Conservation (phyloP, 306 rosid genomes). For the Sicyos baderoa region DNA sequence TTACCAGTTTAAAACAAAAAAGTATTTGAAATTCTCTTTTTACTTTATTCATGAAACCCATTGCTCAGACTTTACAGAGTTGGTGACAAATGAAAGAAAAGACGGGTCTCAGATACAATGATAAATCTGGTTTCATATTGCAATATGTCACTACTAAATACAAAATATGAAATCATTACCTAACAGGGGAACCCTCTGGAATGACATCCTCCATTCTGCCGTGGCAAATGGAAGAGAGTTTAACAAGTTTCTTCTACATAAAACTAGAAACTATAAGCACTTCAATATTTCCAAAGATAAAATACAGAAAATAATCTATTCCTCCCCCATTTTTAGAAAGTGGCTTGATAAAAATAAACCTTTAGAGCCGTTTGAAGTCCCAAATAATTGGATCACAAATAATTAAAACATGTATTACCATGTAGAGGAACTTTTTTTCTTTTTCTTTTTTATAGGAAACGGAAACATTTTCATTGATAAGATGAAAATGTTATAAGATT, state of each 20-base stretch:
- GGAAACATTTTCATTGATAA: too few relatives aligned
- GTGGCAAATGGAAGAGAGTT: conserved; percentile 65
- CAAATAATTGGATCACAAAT: not conserved
- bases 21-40: not conserved
- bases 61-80: not conserved
- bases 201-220: conserved; percentile 73
- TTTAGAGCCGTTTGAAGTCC: not conserved
- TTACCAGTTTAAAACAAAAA: too few relatives aligned
- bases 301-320: not conserved
- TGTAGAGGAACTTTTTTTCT: too few relatives aligned
- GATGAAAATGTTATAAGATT: too few relatives aligned
- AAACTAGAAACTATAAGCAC: conserved; percentile 23
- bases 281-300: conserved; percentile 7
- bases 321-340: not conserved
- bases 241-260: conserved; percentile 56
- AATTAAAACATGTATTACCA: not conserved
- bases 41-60: not conserved
- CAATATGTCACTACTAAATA: not conserved
- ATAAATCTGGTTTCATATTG: not conserved
- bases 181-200: conserved; percentile 41
- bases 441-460: too few relatives aligned
- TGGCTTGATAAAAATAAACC: not conserved
- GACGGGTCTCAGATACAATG: not conserved
- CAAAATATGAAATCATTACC: conserved; percentile 35
- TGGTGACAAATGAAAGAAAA: not conserved